Conservation (phyloP, 176 grass and related monocot genomes). For the Oryza longistaminata region DNA sequence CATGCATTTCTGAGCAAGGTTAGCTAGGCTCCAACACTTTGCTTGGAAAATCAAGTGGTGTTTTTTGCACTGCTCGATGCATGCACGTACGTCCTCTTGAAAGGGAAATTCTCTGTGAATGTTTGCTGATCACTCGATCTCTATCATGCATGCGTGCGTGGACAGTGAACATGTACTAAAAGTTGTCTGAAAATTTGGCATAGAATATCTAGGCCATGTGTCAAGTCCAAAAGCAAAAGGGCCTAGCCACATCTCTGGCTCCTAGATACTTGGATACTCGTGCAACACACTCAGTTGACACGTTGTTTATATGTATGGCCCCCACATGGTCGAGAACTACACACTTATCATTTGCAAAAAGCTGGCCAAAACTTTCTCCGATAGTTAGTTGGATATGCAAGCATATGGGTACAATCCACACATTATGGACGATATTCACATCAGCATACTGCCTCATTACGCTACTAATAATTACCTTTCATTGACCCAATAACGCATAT, state of each 20-base stretch:
- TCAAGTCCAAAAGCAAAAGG: constrained; percentile 10
- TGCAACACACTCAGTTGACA: constrained; percentile 35
- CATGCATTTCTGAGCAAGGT: background rate
- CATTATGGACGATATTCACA: constrained; percentile 9
- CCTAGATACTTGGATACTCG: constrained; percentile 21
- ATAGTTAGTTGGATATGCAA: background rate
- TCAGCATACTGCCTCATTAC: constrained; percentile 5
- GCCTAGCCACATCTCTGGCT: constrained; percentile 11
- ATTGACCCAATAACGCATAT: background rate
- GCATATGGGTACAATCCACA: constrained; percentile 4
- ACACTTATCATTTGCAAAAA: background rate
- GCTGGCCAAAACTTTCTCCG: background rate
- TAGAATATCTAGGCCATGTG: background rate
- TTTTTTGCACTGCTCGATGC: background rate
- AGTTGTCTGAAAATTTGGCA: background rate
- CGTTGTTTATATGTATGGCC: background rate
- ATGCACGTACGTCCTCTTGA: background rate
- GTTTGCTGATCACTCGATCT: background rate
- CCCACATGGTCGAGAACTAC: background rate
- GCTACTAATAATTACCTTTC: background rate
- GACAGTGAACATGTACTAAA: background rate
- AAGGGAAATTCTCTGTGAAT: background rate
- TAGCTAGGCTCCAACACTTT: background rate
- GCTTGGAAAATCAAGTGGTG: background rate
- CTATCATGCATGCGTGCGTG: background rate